Evolutionary conservation across 2,329 filamentous ascomycete species (phyloP), one percentile per base, ranked within the genome.

Genomic region (Paecilomyces niveus): DNA sequence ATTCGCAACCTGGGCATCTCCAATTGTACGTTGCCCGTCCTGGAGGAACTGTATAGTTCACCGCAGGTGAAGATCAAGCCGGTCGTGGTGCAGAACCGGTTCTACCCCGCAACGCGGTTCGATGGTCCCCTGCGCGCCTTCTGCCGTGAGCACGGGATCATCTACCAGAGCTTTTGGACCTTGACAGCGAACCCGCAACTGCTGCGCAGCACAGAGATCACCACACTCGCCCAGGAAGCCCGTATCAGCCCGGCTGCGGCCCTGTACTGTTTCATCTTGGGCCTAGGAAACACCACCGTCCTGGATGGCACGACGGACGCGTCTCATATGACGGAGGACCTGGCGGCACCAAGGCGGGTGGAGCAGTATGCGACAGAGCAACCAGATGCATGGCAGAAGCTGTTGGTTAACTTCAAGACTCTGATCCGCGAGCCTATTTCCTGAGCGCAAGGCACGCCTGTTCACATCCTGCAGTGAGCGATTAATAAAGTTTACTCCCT

Each of bases 1-100:
- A 85, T 92, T 62, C 85, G 84, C 49, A 79, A 84, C 31, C 77
- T 94, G 7, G 90, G 90, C 49, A 87, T 94, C 57, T 91, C 88
- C 57, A 94, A 94, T 71, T 82, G 83, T n/a, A 76, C 79, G n/a
- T 73, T 88, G 1, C 70, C 78, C 0, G 72, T 84, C 1, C 78
- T 94, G 0, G 70, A 80, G 56, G 72, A 74, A 3, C 73, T 92
- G 0, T 78, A 80, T 59, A 59, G 49, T 0, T 69, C 66, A 1
- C 67, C 76, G 1, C 65, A 74, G 18, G 76, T 77, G 3, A 73
- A 65, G 0, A 68, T 85, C 64, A 83, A 81, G 62, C 84, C 83
- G 0, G 78, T 81, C 1, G 81, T 92, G 1, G 86, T 92, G 4
- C 90, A 94, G 74, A 93, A 94, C 67, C 82, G 88, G 1, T 90